Conservation (phyloP, 345 rosid species). For the Salix suchowensis region DNA sequence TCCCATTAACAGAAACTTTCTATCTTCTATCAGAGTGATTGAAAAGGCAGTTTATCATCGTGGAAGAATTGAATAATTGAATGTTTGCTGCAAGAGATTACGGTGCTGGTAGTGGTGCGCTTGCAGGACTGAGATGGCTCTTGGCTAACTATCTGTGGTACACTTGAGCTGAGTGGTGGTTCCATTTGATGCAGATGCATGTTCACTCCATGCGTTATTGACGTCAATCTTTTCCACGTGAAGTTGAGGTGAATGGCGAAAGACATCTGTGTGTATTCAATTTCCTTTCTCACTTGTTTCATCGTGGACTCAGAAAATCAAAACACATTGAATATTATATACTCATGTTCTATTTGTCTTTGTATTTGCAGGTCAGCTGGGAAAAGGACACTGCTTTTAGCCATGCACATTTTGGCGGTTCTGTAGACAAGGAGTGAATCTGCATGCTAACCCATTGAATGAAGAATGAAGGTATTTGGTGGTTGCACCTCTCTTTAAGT, state of each 20-base stretch:
- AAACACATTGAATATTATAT: neutral
- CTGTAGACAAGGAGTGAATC: neutral
- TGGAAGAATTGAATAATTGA: neutral
- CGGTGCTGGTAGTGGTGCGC: neutral
- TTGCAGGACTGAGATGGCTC: neutral
- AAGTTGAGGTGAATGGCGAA: neutral
- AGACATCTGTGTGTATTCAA: neutral
- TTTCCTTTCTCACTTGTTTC: neutral
- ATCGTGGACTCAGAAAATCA: neutral
- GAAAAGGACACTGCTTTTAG: neutral
- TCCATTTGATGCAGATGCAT: neutral
- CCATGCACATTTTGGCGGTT: neutral
- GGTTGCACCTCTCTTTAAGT: neutral
- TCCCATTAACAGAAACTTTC: neutral
- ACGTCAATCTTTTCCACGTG: neutral
- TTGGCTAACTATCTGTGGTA: neutral
- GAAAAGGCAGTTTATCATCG: neutral
- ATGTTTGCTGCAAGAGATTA: neutral
- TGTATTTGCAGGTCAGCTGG: slow-evolving; percentile 16
- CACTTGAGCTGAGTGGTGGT: neutral
- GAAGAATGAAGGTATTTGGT: neutral
- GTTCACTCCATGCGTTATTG: neutral
- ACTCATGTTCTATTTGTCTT: neutral
- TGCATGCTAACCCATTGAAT: neutral
- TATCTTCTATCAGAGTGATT: neutral